A percentile compares a stretch with the other conserved stretches of the same genome.
Evolutionary conservation across 495 filamentous ascomycete genomes (phyloP).

Genomic region (Amorphotheca resinae): DNA sequence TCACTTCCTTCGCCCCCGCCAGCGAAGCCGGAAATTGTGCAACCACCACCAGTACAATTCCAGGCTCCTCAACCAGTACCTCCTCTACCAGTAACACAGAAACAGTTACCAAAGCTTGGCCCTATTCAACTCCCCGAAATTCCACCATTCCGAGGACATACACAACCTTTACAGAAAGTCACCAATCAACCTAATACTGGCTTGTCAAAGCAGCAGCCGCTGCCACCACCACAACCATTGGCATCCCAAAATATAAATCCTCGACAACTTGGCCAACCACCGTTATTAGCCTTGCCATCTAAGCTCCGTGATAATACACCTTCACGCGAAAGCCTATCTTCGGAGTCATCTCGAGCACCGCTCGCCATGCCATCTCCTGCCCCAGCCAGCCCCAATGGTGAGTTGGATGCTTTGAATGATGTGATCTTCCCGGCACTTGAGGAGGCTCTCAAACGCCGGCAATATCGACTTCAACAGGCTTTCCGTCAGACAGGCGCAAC

Average conservation of each 20-base stretch:
- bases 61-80: conserved; percentile 6
- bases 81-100: conserved; percentile 14
- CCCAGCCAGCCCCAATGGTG: conserved; percentile 17
- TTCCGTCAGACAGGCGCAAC: conserved; percentile 26
- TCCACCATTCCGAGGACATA: conserved; percentile 33
- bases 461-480: conserved; percentile 46
- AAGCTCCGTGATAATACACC: conserved; percentile 21
- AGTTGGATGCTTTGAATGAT: conserved; percentile 26
- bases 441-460: conserved; percentile 72
- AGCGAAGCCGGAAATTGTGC: background rate
- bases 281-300: conserved; percentile 19
- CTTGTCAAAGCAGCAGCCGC: conserved; percentile 23
- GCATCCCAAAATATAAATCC: conserved; percentile 17
- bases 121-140: conserved; percentile 38
- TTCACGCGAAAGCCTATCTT: conserved; percentile 13
- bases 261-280: conserved; percentile 12
- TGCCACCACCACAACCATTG: conserved; percentile 10
- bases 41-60: background rate
- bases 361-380: conserved; percentile 20
- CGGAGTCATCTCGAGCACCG: conserved; percentile 18
- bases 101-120: conserved; percentile 21
- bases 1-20: conserved; percentile 12
- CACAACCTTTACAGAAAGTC: conserved; percentile 25
- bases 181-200: conserved; percentile 22
- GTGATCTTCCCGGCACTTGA: conserved; percentile 87